These are phyloP conservation scores for Conringia planisiliqua DNA, from an alignment of 345 rosid species.

Conservation along the genomic window DNA sequence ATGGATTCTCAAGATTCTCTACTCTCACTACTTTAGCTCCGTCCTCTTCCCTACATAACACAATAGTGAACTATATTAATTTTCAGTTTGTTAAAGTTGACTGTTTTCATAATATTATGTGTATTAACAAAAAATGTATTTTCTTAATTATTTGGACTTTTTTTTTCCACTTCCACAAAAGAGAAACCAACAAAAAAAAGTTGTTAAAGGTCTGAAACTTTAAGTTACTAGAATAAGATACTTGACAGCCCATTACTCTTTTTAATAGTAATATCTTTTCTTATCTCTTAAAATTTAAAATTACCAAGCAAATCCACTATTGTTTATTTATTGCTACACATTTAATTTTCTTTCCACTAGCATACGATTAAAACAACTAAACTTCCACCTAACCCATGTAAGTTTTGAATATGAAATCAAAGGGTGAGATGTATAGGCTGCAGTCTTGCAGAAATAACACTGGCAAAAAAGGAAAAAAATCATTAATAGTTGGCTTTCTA, in stretches of 20 bases:
- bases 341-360: not conserved
- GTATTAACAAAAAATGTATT: not conserved
- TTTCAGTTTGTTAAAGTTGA: not conserved
- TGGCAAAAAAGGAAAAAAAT: not conserved
- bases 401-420: slow-evolving; percentile 2
- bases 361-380: not conserved
- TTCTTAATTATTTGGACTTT: not conserved
- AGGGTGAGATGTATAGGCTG: not conserved
- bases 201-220: slow-evolving; percentile 6
- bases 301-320: not conserved
- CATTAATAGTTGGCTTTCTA: not conserved
- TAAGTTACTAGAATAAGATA: slow-evolving; percentile 16
- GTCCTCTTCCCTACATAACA: slow-evolving; percentile 69
- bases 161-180: not conserved
- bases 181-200: not conserved
- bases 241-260: slow-evolving; percentile 10
- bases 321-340: not conserved
- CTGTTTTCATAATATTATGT: not conserved
- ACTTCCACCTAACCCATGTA: slow-evolving; percentile 5
- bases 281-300: slow-evolving; percentile 3
- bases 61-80: not conserved
- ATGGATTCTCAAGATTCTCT: slow-evolving; percentile 84
- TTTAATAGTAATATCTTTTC: not conserved
- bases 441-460: not conserved
- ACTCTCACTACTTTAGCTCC: slow-evolving; percentile 84